A percentile compares a stretch with the other conserved stretches of the same genome.
Evolutionary conservation across 345 rosid species (phyloP).

Genomic region (Eucalyptus regnans): DNA sequence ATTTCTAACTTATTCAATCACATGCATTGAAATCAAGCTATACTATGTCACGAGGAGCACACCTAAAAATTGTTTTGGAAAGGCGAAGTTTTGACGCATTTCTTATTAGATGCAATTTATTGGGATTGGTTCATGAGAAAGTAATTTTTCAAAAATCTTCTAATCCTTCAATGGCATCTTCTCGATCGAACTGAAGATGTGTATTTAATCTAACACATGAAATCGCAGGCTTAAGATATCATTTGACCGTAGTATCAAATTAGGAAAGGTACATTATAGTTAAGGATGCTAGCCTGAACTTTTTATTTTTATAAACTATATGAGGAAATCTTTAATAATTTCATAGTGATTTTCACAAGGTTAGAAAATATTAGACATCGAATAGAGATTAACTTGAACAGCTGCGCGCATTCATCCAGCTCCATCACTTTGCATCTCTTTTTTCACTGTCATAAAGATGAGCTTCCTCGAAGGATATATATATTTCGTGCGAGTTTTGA

Average conservation of each 20-base stretch:
- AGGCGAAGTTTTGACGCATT: neutral
- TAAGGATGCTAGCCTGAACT: neutral
- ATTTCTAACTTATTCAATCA: neutral
- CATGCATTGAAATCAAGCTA: neutral
- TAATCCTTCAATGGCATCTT: too few relatives aligned
- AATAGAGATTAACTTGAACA: too few relatives aligned
- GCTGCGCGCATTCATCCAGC: fast-evolving
- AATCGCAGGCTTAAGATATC: too few relatives aligned
- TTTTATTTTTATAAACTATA: neutral
- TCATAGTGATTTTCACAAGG: fast-evolving
- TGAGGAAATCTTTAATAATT: neutral
- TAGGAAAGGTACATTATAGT: fast-evolving
- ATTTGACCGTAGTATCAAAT: neutral
- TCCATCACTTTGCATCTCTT: too few relatives aligned
- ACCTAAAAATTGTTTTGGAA: fast-evolving
- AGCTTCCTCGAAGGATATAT: too few relatives aligned
- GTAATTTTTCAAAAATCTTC: too few relatives aligned
- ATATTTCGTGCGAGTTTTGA: too few relatives aligned
- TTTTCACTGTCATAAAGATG: too few relatives aligned
- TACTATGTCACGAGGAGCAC: neutral
- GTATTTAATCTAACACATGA: fast-evolving
- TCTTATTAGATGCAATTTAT: too few relatives aligned
- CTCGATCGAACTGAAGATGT: too few relatives aligned
- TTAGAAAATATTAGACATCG: too few relatives aligned
- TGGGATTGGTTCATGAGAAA: too few relatives aligned